Percentiles rank a stretch among this genome's conserved stretches.
phyloP scores from a whole-genome alignment of 2,329 filamentous ascomycete genomes.

The Trichoderma lentiforme region DNA sequence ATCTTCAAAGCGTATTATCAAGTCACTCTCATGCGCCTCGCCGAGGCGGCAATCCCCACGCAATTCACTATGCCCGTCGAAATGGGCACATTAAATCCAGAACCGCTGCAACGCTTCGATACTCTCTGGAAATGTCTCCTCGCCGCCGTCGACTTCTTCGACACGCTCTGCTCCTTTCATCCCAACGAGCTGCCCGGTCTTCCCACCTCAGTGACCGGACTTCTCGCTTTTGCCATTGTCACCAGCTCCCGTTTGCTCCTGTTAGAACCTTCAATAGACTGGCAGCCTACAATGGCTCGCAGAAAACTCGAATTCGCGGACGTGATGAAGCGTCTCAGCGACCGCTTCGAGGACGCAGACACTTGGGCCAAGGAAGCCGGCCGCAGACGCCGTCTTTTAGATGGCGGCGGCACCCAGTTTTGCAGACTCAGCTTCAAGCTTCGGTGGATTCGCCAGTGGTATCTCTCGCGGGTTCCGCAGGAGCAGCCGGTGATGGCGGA shows the following conservation, averaged over 20 bases:
- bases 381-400: slow-evolving; percentile 27
- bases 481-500: slow-evolving; percentile 20
- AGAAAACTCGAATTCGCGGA: slow-evolving; percentile 33
- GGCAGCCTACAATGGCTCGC: slow-evolving; percentile 35
- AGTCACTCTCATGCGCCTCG: slow-evolving; percentile 34
- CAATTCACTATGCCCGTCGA: slow-evolving; percentile 22
- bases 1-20: slow-evolving; percentile 36
- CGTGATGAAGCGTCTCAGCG: slow-evolving; percentile 28
- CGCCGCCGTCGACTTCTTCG: slow-evolving; percentile 27
- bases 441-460: slow-evolving; percentile 42
- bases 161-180: slow-evolving; percentile 27
- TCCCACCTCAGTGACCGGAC: slow-evolving; percentile 30
- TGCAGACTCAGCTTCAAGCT: slow-evolving; percentile 35
- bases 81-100: neutral
- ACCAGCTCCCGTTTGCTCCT: slow-evolving; percentile 36
- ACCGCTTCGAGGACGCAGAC: slow-evolving; percentile 33
- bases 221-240: slow-evolving; percentile 35
- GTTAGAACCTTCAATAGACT: slow-evolving; percentile 34
- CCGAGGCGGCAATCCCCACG: slow-evolving; percentile 37
- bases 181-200: slow-evolving; percentile 27
- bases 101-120: slow-evolving; percentile 32
- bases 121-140: slow-evolving; percentile 38
- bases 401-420: slow-evolving; percentile 32
- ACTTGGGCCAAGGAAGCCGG: slow-evolving; percentile 23
- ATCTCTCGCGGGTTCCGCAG: slow-evolving; percentile 24